phyloP scores from a whole-genome alignment of 2,329 filamentous ascomycete species.

The Colletotrichum sp. region DNA sequence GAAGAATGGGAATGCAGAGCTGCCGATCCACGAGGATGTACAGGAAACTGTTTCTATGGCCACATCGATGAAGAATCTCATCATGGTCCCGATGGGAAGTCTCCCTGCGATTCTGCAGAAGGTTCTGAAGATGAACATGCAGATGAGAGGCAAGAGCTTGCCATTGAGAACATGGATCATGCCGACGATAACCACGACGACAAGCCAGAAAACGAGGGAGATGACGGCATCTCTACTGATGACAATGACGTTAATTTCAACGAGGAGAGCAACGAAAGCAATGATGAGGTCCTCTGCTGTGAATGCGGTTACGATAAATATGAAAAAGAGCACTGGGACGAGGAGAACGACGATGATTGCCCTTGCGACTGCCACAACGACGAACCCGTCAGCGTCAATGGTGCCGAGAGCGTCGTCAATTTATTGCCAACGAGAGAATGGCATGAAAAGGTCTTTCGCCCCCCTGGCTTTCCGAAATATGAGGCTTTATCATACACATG shows the following conservation, averaged over 20 bases:
- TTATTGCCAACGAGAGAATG: background rate
- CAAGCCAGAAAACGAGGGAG: too few species aligned
- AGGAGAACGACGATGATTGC: background rate
- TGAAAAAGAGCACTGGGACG: too few species aligned
- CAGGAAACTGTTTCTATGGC: background rate
- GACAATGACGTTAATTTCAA: too few species aligned
- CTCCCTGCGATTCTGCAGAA: background rate
- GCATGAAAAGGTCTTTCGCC: background rate
- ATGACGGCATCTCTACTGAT: too few species aligned
- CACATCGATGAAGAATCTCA: background rate
- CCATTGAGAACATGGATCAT: rapidly evolving
- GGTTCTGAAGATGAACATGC: rapidly evolving
- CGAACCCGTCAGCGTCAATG: rapidly evolving
- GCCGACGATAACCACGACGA: too few species aligned
- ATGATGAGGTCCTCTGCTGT: too few species aligned
- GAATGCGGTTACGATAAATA: too few species aligned
- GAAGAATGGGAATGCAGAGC: background rate
- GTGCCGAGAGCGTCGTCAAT: too few species aligned
- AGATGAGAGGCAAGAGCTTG: background rate
- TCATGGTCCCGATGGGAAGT: too few species aligned
- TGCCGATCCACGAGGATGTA: rapidly evolving
- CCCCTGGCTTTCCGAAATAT: background rate
- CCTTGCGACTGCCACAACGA: background rate
- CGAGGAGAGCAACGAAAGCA: too few species aligned
- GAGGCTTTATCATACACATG: background rate